These are phyloP conservation scores for Colletotrichum truncatum DNA, from an alignment of 2,329 filamentous ascomycete species.

Conservation along the genomic window DNA sequence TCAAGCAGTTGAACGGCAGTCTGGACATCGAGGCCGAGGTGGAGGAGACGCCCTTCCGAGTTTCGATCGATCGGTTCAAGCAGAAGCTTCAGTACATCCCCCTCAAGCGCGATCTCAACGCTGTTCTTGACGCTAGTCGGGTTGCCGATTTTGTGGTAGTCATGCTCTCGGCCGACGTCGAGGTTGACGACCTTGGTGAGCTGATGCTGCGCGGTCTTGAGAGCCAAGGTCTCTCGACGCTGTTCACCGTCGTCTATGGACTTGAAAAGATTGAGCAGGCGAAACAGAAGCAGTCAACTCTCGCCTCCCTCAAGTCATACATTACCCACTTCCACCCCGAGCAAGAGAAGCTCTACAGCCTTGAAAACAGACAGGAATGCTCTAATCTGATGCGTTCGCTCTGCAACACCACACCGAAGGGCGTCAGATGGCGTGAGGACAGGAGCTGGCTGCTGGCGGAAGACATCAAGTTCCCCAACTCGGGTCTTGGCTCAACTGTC, in stretches of 20 bases:
- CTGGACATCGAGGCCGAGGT: slow-evolving; percentile 79
- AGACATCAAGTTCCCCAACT: slow-evolving; percentile 75
- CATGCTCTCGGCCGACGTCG: slow-evolving; percentile 81
- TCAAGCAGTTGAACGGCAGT: slow-evolving; percentile 78
- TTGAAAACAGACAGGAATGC: slow-evolving; percentile 90
- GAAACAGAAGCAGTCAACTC: slow-evolving; percentile 80
- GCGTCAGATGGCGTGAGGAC: slow-evolving; percentile 94
- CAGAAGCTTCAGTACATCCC: slow-evolving; percentile 91
- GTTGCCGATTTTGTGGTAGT: slow-evolving; percentile 93
- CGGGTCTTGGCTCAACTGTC: slow-evolving; percentile 70
- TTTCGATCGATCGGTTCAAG: slow-evolving; percentile 89
- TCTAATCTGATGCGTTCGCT: slow-evolving; percentile 90
- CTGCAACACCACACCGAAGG: slow-evolving; percentile 92
- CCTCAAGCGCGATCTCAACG: slow-evolving; percentile 75
- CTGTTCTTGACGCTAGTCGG: slow-evolving; percentile 85
- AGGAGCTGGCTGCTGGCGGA: slow-evolving; percentile 96
- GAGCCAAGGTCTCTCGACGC: slow-evolving; percentile 92
- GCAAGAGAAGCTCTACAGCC: slow-evolving; percentile 88
- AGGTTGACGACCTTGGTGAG: slow-evolving; percentile 87
- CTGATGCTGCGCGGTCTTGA: slow-evolving; percentile 87
- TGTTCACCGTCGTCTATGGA: slow-evolving; percentile 85
- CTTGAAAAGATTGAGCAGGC: slow-evolving; percentile 80
- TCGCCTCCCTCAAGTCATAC: slow-evolving; percentile 88
- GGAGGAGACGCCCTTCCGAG: slow-evolving; percentile 67
- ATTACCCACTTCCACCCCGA: slow-evolving; percentile 95